These are phyloP conservation scores for Monosporozyma servazzii DNA, from an alignment of 805 yeast genomes.

Conservation along the genomic window DNA sequence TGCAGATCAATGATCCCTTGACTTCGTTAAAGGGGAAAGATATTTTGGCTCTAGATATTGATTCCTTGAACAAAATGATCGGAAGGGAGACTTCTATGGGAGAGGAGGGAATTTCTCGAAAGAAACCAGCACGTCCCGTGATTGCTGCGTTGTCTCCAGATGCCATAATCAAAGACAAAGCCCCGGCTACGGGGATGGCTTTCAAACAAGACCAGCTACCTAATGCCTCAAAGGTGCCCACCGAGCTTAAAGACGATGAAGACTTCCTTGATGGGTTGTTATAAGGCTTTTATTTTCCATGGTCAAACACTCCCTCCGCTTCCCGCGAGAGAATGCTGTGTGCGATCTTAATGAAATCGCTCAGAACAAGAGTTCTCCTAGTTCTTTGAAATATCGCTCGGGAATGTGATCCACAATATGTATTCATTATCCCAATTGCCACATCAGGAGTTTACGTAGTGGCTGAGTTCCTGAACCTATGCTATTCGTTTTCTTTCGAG, in stretches of 20 bases:
- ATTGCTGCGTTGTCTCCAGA: background rate
- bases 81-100: background rate
- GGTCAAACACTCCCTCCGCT: background rate
- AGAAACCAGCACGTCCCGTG: background rate
- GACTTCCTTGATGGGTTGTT: constrained; percentile 22
- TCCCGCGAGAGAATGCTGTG: background rate
- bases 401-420: background rate
- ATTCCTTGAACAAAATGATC: background rate
- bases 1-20: background rate
- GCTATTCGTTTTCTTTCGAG: background rate
- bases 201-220: background rate
- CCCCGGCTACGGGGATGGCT: background rate
- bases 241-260: constrained; percentile 17
- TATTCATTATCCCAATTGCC: background rate
- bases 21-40: background rate
- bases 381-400: background rate
- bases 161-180: background rate
- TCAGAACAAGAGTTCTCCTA: background rate
- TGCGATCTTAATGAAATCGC: background rate
- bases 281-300: background rate
- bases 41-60: background rate
- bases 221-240: constrained; percentile 12
- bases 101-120: background rate
- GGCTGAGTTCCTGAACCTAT: background rate
- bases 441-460: background rate